Conservation (phyloP, 2,329 filamentous ascomycete species). For the Aspergillus sp. region DNA sequence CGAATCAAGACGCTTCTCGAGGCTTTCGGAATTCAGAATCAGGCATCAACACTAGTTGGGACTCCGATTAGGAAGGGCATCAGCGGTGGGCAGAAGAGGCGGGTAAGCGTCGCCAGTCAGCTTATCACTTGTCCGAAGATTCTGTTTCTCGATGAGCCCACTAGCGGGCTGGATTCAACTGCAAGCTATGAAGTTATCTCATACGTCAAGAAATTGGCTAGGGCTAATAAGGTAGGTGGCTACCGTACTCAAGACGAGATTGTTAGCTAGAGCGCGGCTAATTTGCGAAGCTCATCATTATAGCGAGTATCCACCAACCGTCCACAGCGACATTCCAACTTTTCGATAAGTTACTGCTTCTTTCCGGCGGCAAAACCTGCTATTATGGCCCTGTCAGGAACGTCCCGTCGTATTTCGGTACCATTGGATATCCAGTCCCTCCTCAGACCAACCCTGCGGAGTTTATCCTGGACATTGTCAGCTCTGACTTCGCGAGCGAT, state of each 20-base stretch:
- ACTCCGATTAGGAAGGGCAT: slow-evolving; percentile 82
- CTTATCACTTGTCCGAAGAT: slow-evolving; percentile 79
- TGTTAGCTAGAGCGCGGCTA: not conserved
- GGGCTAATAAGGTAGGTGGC: slow-evolving; percentile 60
- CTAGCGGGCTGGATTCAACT: slow-evolving; percentile 77
- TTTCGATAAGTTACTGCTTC: slow-evolving; percentile 75
- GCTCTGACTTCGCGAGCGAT: slow-evolving; percentile 68
- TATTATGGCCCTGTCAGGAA: slow-evolving; percentile 67
- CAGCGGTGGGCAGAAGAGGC: slow-evolving; percentile 79
- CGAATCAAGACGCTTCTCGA: slow-evolving; percentile 67
- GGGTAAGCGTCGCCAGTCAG: slow-evolving; percentile 76
- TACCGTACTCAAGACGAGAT: not conserved
- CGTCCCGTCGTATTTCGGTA: slow-evolving; percentile 64
- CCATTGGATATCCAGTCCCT: slow-evolving; percentile 63
- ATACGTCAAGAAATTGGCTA: slow-evolving; percentile 67
- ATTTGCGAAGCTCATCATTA: slow-evolving; percentile 62
- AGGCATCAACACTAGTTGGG: slow-evolving; percentile 71
- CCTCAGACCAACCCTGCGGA: slow-evolving; percentile 76
- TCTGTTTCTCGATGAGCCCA: slow-evolving; percentile 81
- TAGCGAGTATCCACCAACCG: slow-evolving; percentile 83
- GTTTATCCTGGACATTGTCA: slow-evolving; percentile 75
- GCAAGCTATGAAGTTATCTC: slow-evolving; percentile 74
- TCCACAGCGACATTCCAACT: slow-evolving; percentile 76
- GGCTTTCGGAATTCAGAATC: slow-evolving; percentile 70
- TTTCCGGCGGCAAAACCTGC: slow-evolving; percentile 69